Base-by-base conservation (phyloP, 805 yeast genomes). In the Suhomyces prunicola region DNA sequence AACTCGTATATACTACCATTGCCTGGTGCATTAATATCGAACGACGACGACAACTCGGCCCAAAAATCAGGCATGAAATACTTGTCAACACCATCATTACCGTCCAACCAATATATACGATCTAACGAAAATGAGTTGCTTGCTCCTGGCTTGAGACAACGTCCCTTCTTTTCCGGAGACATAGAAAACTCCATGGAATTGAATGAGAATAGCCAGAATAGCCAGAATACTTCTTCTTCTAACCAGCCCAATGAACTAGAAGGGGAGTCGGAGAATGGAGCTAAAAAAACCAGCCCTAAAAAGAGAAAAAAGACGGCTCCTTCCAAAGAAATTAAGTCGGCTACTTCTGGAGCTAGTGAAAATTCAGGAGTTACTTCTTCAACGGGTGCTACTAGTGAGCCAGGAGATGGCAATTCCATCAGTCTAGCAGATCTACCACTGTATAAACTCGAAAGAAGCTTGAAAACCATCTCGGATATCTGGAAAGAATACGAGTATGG, bases 401-500 rank as follows among this genome's bases (percentile, higher is more conserved):
- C 42, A 3, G 39, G 23, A 6, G 44, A 19, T 23, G 50, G 26
- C 8, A 27, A 26, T 12, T 12, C 44, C 7, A 12, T 26, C 2
- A 27, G 23, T 19, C 9, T 24, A 17, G 39, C 26, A 10, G 50
- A 42, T 9, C 17, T 48, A 39, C 47, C 51, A 12, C 23, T 39
- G 19, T 57, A 50, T 46, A 57, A 51, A 44, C 50, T 57, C 22
- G 60, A 57, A 47, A 53, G 53, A 26, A 50, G 54, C 19, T 50
- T 57, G 44, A 57, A 56, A 35, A 51, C 59, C 8, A 56, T 57
- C 22, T 46, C 53, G 39, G 85, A 81, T 55, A 76, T 82, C 17
- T 82, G 86, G 86, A 72, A 74, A 56, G 86, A 82, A 62, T 82
- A 81, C 54, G 74, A 79, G 5, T 74, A 76, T 50, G 85, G 86